Base-by-base conservation (phyloP, 768 basidiomycete species). In the Calocybe gangraenosa region DNA sequence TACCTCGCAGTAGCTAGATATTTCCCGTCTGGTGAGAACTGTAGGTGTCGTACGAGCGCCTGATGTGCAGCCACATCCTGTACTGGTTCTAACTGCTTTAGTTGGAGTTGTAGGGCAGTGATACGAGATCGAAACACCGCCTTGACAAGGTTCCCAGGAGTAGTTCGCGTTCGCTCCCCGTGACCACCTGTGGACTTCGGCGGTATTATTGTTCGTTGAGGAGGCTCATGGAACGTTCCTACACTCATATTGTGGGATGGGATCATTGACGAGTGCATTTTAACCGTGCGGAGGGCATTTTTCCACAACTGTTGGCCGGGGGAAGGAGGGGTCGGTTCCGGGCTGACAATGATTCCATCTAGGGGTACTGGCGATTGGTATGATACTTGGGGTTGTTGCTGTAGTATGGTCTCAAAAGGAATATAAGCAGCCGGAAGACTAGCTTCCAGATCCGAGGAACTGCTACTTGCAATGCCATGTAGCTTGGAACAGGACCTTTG, bases 21-120 rank as follows among this genome's bases (percentile, higher is more conserved):
- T 57, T 73, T 79, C 15, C 87, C 87, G 59, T 87, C 78, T 1
- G 84, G 85, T 1, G 83, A 86, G 64, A 88, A 89, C 58, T 87
- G 80, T 56, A 89, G 59, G 60, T 87, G 82, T 42, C 81, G 62
- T 14, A 89, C 85, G 21, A 87, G 73, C 6, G 81, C 84, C 42
- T 70, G 65, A 60, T 88, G 87, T 4, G 79, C 79, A 8, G 74
- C 73, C 17, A 85, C 60, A 49, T 80, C 82, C 55, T 86, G 76
- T 0, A 77, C 79, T 7, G 74, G 60, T 44, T 74, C 69, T 51
- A 87, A 57, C 36, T 65, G 67, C 47, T 67, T 70, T 44, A 89
- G 62, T 50, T 74, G 79, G 13, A 80, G 78, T n/a, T 73, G 65
- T 35, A 87, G 61, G 6, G 62, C 61, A 20, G 76, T 67, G 3